Evolutionary conservation across 139 green algal species (phyloP).

Genomic region (Chlamydomonas schloesseri): DNA sequence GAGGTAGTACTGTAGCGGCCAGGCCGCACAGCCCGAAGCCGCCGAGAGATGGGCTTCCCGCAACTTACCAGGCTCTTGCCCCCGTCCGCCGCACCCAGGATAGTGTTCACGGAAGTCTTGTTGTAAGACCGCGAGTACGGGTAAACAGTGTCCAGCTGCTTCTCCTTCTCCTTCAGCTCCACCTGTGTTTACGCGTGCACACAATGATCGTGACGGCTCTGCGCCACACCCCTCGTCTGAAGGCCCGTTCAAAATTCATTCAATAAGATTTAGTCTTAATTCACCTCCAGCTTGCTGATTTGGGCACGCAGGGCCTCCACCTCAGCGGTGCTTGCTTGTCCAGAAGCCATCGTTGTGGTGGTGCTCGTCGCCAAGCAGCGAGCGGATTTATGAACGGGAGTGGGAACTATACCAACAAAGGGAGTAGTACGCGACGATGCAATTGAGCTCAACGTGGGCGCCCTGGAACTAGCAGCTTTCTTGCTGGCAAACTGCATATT

Average conservation of each 20-base stretch:
- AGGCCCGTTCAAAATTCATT: background rate
- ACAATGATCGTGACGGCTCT: conserved; percentile 5
- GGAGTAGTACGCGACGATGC: background rate
- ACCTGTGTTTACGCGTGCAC: conserved; percentile 22
- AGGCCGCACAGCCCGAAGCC: no score
- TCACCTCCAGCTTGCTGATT: conserved; percentile 56
- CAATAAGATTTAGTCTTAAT: background rate
- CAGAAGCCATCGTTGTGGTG: background rate
- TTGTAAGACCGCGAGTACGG: conserved; percentile 71
- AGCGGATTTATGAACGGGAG: background rate
- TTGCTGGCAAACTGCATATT: no score
- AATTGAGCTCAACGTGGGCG: no score
- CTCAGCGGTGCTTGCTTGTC: conserved; percentile 24
- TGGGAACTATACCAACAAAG: background rate
- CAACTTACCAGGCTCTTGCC: conserved; percentile 73
- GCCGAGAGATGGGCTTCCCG: background rate
- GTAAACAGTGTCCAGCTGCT: conserved; percentile 51
- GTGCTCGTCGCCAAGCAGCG: background rate
- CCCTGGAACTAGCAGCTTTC: no score
- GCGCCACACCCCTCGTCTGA: background rate
- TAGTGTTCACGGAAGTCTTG: conserved; percentile 70
- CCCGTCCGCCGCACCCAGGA: conserved; percentile 73
- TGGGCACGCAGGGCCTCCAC: conserved; percentile 57
- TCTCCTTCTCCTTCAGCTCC: conserved; percentile 58
- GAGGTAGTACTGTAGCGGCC: no score